A percentile compares a stretch with the other conserved stretches of the same genome.
Conservation (phyloP, 1,284 basidiomycete genomes). For the Boletus calvinii region DNA sequence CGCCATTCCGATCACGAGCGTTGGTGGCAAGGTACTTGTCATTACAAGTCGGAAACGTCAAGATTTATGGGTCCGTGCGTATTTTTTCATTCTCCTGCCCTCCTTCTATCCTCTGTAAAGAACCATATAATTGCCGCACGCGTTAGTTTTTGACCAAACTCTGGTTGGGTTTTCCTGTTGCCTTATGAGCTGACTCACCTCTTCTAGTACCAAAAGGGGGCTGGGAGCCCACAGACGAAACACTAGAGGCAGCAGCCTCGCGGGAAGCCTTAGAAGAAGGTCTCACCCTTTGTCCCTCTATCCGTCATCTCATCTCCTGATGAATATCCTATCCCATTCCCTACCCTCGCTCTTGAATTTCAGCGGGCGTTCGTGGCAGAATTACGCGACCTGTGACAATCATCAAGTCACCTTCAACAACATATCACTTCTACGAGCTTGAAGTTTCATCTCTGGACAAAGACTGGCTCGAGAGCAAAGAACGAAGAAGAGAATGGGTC, state of each 20-base stretch:
- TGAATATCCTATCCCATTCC: conserved; percentile 48
- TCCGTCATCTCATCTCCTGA: conserved; percentile 70
- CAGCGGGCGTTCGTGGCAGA: conserved; percentile 78
- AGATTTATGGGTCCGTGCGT: conserved; percentile 83
- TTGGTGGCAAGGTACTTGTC: conserved; percentile 72
- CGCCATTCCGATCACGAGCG: conserved; percentile 74
- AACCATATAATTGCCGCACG: conserved; percentile 8
- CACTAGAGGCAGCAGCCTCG: conserved; percentile 78
- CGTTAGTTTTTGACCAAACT: conserved; percentile 11
- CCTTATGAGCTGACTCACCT: conserved; percentile 15
- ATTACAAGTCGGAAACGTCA: conserved; percentile 79
- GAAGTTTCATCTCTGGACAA: conserved; percentile 71
- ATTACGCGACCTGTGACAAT: conserved; percentile 77
- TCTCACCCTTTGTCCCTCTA: conserved; percentile 79
- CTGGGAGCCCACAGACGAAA: conserved; percentile 76
- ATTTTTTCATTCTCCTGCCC: conserved; percentile 11
- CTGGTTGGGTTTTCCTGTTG: conserved; percentile 5
- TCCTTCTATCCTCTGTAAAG: conserved; percentile 4
- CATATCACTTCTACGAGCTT: conserved; percentile 84
- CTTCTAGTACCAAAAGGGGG: conserved; percentile 78
- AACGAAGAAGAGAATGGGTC: conserved; percentile 80
- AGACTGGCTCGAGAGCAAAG: conserved; percentile 74
- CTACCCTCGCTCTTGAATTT: conserved; percentile 35
- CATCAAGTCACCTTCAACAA: conserved; percentile 70
- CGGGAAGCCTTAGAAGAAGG: conserved; percentile 91